Conservation (phyloP, 2,329 filamentous ascomycete genomes). For the Domatiomyces globalis region DNA sequence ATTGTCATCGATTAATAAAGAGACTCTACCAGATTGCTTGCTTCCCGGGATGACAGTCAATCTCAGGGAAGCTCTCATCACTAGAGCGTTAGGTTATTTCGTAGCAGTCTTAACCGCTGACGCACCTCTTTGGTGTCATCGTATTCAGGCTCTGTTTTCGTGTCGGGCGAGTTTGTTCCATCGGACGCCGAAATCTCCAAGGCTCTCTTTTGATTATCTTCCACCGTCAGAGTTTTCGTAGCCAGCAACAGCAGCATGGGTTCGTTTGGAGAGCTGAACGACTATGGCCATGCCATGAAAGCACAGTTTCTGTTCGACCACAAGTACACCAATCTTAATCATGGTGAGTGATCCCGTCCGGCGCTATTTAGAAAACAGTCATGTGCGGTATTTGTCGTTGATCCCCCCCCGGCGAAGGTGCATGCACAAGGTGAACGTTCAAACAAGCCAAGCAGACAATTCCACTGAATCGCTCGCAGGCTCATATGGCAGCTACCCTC, state of each 20-base stretch:
- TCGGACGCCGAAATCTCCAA: neutral
- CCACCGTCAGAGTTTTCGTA: neutral
- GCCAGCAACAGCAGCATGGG: constrained; percentile 9
- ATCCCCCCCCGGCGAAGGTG: neutral
- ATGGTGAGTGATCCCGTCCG: constrained; percentile 40
- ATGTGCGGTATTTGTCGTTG: neutral
- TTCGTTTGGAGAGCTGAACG: constrained; percentile 17
- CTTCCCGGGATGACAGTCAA: neutral
- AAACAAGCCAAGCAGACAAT: constrained; percentile 24
- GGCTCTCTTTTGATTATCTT: neutral
- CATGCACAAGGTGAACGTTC: constrained; percentile 3
- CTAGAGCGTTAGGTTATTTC: neutral
- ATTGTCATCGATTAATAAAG: neutral
- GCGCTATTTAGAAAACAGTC: neutral
- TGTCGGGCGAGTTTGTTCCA: neutral
- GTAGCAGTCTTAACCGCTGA: neutral
- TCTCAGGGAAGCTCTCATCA: neutral
- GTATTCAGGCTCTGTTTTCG: neutral
- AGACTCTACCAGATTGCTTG: neutral
- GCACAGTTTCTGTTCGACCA: constrained; percentile 57
- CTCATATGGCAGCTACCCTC: constrained; percentile 67
- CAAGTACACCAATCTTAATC: constrained; percentile 60
- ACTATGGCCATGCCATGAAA: constrained; percentile 41
- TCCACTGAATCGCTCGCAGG: constrained; percentile 22
- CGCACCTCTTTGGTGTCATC: neutral